These are phyloP conservation scores for Arthroderma uncinatum DNA, from an alignment of 2,329 filamentous ascomycete species.

Conservation along the genomic window DNA sequence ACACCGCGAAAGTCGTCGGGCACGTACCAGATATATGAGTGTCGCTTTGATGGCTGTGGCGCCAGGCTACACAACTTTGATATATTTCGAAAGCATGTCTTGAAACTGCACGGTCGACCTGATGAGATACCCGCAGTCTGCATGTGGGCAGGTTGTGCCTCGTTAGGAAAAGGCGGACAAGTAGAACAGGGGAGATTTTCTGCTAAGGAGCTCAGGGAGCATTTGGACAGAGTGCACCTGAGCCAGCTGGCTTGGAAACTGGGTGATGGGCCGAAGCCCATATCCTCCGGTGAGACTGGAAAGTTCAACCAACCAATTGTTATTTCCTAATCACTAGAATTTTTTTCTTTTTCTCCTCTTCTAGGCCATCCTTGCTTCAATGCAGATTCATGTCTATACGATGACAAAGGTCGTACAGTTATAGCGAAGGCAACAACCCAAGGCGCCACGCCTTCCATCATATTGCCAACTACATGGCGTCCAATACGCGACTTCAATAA, in stretches of 20 bases:
- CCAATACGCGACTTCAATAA: constrained; percentile 33
- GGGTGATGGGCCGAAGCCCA: constrained; percentile 47
- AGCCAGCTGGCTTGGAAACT: constrained; percentile 43
- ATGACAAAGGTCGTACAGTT: constrained; percentile 16
- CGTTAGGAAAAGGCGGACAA: background rate
- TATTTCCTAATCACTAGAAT: constrained; percentile 14
- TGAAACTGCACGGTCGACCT: constrained; percentile 42
- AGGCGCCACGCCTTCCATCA: constrained; percentile 25
- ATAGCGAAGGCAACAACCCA: constrained; percentile 13
- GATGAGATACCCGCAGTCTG: constrained; percentile 18
- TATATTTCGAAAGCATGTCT: constrained; percentile 48
- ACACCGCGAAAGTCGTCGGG: constrained; percentile 8
- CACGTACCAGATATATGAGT: constrained; percentile 40
- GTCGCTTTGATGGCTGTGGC: constrained; percentile 47
- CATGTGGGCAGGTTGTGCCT: constrained; percentile 25
- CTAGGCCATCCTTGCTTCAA: constrained; percentile 11
- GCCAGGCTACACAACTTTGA: constrained; percentile 52
- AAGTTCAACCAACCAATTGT: constrained; percentile 14
- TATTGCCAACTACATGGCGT: constrained; percentile 27
- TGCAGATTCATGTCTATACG: constrained; percentile 13
- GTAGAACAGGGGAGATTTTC: constrained; percentile 15
- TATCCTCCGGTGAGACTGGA: constrained; percentile 42
- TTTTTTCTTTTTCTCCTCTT: constrained; percentile 7
- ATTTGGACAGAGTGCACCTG: constrained; percentile 45
- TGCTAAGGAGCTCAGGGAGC: constrained; percentile 36